Conservation (phyloP, 2,329 filamentous ascomycete genomes). For the Cladosporium sp. region DNA sequence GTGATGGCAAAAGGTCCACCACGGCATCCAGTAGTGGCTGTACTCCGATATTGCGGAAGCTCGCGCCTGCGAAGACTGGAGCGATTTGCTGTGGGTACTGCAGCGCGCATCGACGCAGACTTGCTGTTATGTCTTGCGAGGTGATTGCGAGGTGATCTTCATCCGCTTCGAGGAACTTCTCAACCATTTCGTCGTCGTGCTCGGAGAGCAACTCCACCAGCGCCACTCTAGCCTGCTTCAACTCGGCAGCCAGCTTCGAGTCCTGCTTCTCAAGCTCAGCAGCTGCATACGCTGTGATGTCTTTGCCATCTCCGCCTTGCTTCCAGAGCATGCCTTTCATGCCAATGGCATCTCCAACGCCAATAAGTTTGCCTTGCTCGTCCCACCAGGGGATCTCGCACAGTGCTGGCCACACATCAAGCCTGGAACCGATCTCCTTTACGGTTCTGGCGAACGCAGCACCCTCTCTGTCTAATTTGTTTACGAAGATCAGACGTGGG, state of each 20-base stretch:
- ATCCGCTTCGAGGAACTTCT: slow-evolving; percentile 74
- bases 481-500: slow-evolving; percentile 75
- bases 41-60: slow-evolving; percentile 89
- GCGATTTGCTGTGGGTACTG: slow-evolving; percentile 68
- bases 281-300: slow-evolving; percentile 47
- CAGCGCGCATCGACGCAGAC: slow-evolving; percentile 68
- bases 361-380: slow-evolving; percentile 68
- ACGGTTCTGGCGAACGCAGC: slow-evolving; percentile 80
- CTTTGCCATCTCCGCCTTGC: slow-evolving; percentile 61
- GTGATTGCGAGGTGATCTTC: slow-evolving; percentile 68
- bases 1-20: slow-evolving; percentile 80
- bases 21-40: slow-evolving; percentile 87
- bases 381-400: slow-evolving; percentile 95
- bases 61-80: slow-evolving; percentile 86
- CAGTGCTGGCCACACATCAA: slow-evolving; percentile 81
- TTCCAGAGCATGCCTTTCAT: slow-evolving; percentile 72
- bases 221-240: slow-evolving; percentile 69
- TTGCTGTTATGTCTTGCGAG: slow-evolving; percentile 62
- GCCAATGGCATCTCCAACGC: slow-evolving; percentile 78
- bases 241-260: slow-evolving; percentile 55
- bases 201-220: slow-evolving; percentile 83
- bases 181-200: slow-evolving; percentile 80
- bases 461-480: slow-evolving; percentile 80
- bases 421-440: slow-evolving; percentile 73
- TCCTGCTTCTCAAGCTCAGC: slow-evolving; percentile 51